Base-by-base conservation (phyloP, 257 asterid genomes). In the Rubia yunnanensis region DNA sequence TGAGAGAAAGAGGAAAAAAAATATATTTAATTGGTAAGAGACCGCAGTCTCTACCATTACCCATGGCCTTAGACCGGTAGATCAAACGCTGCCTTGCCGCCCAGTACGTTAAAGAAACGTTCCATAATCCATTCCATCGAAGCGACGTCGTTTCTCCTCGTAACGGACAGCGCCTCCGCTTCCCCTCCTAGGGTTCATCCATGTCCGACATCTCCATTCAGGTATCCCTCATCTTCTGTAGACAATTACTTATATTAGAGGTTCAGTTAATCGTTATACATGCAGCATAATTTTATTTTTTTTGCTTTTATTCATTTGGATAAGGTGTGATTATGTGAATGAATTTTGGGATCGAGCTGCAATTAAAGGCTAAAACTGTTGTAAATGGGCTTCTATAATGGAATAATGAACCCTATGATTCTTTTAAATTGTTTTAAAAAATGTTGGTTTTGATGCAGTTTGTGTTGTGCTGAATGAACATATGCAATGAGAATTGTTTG, bases 401-500 rank as follows among this genome's bases (percentile, higher is more conserved):
- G 26, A 20, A 50, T 22, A 5, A 50, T n/a, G 57, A 50, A 49
- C 26, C 8, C 20, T 17, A 48, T 10, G 24, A 48, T n/a, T n/a
- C n/a, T n/a, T n/a, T n/a, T n/a, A n/a, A n/a, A n/a, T 61, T 20
- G 17, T n/a, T 35, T 17, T 35, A 35, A 35, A 61, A 56, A 27
- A 28, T 56, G 62, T n/a, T n/a, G 52, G 56, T 26, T 10, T 44
- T 39, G 64, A 44, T 39, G 64, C 7, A 14, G 22, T 44, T 44
- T 44, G 44, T 44, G 52, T 7, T 44, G 3, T 15, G 17, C 52
- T 44, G 52, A 44, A 44, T 44, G 52, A 44, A 20, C 20, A 44
- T 44, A 5, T 35, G 54, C 64, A 38, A 72, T 72, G 76, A 66
- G 34, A 28, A 23, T 72, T 74, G 60, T 75, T 62, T 44, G 39